Conservation (phyloP, 331 rosid genomes). For the Telfairia occidentalis region DNA sequence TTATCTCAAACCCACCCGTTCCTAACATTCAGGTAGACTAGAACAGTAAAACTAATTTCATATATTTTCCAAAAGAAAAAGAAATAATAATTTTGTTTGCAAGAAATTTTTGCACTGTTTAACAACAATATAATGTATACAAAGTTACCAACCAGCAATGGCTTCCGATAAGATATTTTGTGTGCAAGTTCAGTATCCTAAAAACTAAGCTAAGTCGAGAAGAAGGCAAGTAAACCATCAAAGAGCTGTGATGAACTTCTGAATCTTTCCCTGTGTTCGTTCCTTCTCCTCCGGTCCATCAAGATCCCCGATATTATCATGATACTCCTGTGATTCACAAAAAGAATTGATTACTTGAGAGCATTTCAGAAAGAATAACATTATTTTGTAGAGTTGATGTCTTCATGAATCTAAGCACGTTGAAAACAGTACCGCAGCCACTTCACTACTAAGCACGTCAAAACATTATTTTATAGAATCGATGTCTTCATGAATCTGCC, state of each 20-base stretch:
- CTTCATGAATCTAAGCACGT: too few relatives aligned
- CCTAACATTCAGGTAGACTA: not conserved
- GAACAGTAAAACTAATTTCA: too few relatives aligned
- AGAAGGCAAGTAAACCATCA: slow-evolving; percentile 11
- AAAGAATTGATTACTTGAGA: not conserved
- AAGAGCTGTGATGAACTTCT: slow-evolving; percentile 59
- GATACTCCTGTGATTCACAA: slow-evolving; percentile 56
- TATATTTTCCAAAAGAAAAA: too few relatives aligned
- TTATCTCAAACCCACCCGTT: not conserved
- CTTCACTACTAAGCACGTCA: not conserved
- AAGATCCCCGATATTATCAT: slow-evolving; percentile 77
- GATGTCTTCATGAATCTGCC: not conserved
- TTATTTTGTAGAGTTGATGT: too few relatives aligned
- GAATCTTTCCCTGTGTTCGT: slow-evolving; percentile 72
- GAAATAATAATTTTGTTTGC: not conserved
- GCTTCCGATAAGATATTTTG: not conserved
- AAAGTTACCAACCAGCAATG: not conserved
- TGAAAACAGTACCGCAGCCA: not conserved
- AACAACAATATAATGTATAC: not conserved
- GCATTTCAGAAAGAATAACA: not conserved
- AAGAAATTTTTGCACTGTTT: not conserved
- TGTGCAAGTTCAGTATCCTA: not conserved
- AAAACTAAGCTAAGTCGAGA: not conserved
- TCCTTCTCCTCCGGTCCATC: slow-evolving; percentile 96
- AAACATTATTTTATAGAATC: not conserved